Conservation (phyloP, 2,329 filamentous ascomycete genomes). For the Verticillium alfalfae region DNA sequence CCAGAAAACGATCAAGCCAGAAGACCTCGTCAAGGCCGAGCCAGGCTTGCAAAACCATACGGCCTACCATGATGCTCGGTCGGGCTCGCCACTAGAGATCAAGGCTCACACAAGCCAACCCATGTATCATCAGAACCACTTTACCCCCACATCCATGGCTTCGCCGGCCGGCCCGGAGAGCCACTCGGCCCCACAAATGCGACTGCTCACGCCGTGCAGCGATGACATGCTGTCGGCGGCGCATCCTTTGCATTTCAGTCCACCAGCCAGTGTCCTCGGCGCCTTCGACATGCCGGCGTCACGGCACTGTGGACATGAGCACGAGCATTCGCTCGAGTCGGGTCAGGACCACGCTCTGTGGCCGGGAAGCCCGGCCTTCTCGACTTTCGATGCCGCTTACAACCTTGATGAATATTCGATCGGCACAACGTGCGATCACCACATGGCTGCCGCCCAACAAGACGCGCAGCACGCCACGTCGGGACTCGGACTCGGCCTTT, state of each 20-base stretch:
- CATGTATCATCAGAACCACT: conserved; percentile 22
- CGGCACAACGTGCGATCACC: neutral
- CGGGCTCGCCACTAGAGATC: conserved; percentile 18
- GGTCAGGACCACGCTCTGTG: conserved; percentile 21
- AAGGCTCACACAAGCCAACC: conserved; percentile 31
- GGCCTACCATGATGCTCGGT: conserved; percentile 2
- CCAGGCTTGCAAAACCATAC: conserved; percentile 16
- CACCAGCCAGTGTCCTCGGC: conserved; percentile 23
- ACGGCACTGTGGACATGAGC: conserved; percentile 16
- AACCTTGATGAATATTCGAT: conserved; percentile 28
- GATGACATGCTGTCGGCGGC: conserved; percentile 35
- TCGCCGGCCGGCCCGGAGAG: conserved; percentile 23
- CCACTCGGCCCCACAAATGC: conserved; percentile 22
- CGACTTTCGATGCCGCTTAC: conserved; percentile 34
- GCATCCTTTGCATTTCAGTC: conserved; percentile 22
- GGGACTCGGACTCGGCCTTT: neutral
- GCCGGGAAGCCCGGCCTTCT: conserved; percentile 26
- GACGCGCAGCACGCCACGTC: neutral
- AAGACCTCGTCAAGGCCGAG: conserved; percentile 34
- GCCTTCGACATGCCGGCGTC: conserved; percentile 22
- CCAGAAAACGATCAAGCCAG: conserved; percentile 22
- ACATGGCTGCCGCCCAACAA: neutral
- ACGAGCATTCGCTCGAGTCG: conserved; percentile 21
- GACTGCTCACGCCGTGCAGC: conserved; percentile 49
- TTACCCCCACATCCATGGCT: conserved; percentile 29